These are phyloP conservation scores for Mortierella hygrophila DNA, from an alignment of 192 early-diverging fungal species.

Conservation along the genomic window DNA sequence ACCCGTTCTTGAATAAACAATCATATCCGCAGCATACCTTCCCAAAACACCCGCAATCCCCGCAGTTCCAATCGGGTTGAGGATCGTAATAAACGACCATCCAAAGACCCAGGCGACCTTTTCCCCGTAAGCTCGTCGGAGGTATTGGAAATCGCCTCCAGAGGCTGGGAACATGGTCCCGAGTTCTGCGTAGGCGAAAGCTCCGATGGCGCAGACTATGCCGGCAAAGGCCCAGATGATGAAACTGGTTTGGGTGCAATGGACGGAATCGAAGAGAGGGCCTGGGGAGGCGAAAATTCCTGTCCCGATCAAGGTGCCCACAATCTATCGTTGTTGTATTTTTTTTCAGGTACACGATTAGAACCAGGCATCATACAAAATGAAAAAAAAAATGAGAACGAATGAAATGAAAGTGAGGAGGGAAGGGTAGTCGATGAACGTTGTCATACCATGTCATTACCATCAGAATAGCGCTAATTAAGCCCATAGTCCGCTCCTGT, in stretches of 20 bases:
- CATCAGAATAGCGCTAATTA: conserved; percentile 56
- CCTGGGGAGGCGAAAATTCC: conserved; percentile 78
- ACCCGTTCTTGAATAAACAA: conserved; percentile 35
- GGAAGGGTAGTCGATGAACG: not conserved
- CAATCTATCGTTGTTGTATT: conserved; percentile 33
- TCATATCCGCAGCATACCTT: conserved; percentile 42
- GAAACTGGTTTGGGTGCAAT: conserved; percentile 47
- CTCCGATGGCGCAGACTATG: conserved; percentile 44
- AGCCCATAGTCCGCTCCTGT: conserved; percentile 44
- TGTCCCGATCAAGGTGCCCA: conserved; percentile 63
- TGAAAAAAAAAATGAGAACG: not conserved
- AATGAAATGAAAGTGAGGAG: not conserved
- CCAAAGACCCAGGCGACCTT: conserved; percentile 68
- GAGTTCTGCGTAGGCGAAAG: conserved; percentile 57
- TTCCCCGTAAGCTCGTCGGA: conserved; percentile 68
- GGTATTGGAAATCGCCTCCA: conserved; percentile 72
- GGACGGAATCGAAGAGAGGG: conserved; percentile 59
- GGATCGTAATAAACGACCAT: conserved; percentile 64
- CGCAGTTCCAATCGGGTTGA: conserved; percentile 66
- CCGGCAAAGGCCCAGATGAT: conserved; percentile 56
- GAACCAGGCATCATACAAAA: not conserved
- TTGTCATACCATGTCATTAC: conserved; percentile 55
- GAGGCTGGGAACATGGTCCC: conserved; percentile 57
- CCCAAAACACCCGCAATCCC: conserved; percentile 57
- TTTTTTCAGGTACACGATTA: not conserved